A percentile compares a stretch with the other conserved stretches of the same genome.
These are phyloP conservation scores for Cyberlindnera xishuangbannaensis DNA, from an alignment of 805 yeast species.

Conservation along the genomic window DNA sequence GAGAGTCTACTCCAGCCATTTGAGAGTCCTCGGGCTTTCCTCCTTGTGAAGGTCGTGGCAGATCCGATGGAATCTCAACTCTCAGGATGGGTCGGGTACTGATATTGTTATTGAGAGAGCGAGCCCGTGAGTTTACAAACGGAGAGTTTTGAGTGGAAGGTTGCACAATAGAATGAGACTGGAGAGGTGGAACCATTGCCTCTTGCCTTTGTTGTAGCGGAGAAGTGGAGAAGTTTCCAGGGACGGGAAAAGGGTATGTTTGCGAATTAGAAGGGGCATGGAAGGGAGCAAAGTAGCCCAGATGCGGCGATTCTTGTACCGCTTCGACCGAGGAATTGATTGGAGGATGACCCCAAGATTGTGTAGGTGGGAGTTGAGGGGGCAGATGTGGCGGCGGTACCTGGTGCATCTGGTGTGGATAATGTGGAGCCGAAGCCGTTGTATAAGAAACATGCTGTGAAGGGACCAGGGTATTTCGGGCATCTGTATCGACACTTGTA, in stretches of 20 bases:
- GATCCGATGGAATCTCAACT: slow-evolving; percentile 23
- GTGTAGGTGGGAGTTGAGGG: slow-evolving; percentile 2
- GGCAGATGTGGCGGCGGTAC: no score
- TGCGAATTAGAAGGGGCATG: no score
- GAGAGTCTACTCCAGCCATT: no score
- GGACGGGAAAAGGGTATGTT: slow-evolving; percentile 6
- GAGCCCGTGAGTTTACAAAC: slow-evolving; percentile 15
- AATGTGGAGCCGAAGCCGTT: no score
- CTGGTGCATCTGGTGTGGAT: slow-evolving; percentile 3
- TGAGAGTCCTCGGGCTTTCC: slow-evolving; percentile 12
- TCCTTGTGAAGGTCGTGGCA: slow-evolving; percentile 3
- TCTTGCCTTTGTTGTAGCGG: slow-evolving; percentile 6
- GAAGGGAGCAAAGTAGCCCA: no score
- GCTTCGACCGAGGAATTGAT: slow-evolving; percentile 4
- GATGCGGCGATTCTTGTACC: slow-evolving; percentile 5
- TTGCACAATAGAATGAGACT: no score
- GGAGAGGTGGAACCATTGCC: no score
- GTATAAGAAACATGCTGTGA: no score
- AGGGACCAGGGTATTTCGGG: no score
- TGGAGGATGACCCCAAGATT: slow-evolving; percentile 10
- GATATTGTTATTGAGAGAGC: slow-evolving; percentile 20
- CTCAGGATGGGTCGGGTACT: slow-evolving; percentile 23
- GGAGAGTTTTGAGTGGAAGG: slow-evolving; percentile 9
- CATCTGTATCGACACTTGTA: no score
- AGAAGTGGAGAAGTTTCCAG: slow-evolving; percentile 4